These are phyloP conservation scores for Plasmodium ovale DNA, from an alignment of 169 alveolate species.

Conservation along the genomic window DNA sequence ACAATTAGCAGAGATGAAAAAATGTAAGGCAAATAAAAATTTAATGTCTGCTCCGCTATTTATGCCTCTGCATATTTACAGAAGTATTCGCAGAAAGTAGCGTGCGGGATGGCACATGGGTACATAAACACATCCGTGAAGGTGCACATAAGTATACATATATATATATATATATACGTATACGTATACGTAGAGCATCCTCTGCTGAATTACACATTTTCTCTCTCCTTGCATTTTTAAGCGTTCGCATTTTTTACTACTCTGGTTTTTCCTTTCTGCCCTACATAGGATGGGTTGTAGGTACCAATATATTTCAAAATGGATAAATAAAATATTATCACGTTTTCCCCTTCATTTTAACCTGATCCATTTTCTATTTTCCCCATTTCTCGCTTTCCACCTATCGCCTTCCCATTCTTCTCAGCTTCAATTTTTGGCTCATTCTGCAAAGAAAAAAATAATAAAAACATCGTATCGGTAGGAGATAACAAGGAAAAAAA, in stretches of 20 bases:
- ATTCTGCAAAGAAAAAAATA: slow-evolving; percentile 58
- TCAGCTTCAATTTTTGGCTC: slow-evolving; percentile 68
- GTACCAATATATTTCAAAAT: slow-evolving; percentile 18
- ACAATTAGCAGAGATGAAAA: slow-evolving; percentile 64
- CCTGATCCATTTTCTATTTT: not conserved
- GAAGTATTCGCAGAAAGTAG: not conserved
- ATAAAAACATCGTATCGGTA: slow-evolving; percentile 55
- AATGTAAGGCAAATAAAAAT: slow-evolving; percentile 43
- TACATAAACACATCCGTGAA: not conserved
- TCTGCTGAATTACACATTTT: not conserved
- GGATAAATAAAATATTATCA: not conserved
- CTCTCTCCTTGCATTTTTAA: slow-evolving; percentile 5
- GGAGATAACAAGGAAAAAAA: not conserved
- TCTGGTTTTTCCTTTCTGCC: slow-evolving; percentile 66
- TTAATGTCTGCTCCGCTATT: not conserved
- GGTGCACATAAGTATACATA: not conserved
- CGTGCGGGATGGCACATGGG: not conserved
- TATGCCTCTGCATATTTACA: not conserved
- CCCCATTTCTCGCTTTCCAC: not conserved
- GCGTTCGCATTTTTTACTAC: slow-evolving; percentile 64
- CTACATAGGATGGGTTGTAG: slow-evolving; percentile 73
- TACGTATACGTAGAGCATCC: not conserved
- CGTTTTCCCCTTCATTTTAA: not conserved
- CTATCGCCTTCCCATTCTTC: not conserved
- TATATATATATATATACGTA: slow-evolving; percentile 1